Base-by-base conservation (phyloP, 1,284 basidiomycete species). In the Lentinula novae-zelandiae region DNA sequence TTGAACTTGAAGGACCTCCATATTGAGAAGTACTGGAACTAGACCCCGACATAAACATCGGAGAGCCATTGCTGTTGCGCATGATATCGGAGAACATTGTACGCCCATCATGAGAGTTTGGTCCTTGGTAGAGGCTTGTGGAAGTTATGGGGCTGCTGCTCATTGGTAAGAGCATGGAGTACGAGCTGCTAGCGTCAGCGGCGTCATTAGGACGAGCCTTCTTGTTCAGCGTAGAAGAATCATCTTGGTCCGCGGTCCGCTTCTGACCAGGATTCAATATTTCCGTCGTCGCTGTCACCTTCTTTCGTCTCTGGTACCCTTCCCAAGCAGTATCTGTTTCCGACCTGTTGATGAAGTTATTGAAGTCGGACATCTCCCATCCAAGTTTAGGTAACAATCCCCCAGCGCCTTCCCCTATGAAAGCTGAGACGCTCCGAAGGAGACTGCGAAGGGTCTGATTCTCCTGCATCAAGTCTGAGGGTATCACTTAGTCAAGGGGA, bases 241-340 rank as follows among this genome's bases (percentile, higher is more conserved):
- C 63, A 38, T 86, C 84, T 34, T 83, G 84, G n/a, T 89, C 87
- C 0, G 76, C 69, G 48, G 76, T 39, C 39, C 79, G 76, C 66
- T 82, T 82, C 60, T 74, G 73, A 12, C 69, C 67, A 42, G 63
- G 58, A 20, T 34, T 60, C 34, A 70, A 64, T 48, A 65, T 60
- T n/a, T 69, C 62, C 15, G 69, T 67, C 15, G 66, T 58, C 5
- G 72, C 71, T 44, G 62, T 51, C 20, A 63, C 53, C 61, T 79
- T 81, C 71, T 87, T 92, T 65, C 89, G 82, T 36, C 82, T 74
- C 64, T 93, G 85, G 68, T 90, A 95, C 53, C 92, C 89, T 70
- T 95, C 93, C 81, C 89, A 93, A 33, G 93, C 93, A 0, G 93
- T 94, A 71, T 96, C 93, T 0, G 93, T 94, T 74, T 96, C 93